Evolutionary conservation across 305 asterid species (phyloP).

Genomic region (Fraxinus greggii): DNA sequence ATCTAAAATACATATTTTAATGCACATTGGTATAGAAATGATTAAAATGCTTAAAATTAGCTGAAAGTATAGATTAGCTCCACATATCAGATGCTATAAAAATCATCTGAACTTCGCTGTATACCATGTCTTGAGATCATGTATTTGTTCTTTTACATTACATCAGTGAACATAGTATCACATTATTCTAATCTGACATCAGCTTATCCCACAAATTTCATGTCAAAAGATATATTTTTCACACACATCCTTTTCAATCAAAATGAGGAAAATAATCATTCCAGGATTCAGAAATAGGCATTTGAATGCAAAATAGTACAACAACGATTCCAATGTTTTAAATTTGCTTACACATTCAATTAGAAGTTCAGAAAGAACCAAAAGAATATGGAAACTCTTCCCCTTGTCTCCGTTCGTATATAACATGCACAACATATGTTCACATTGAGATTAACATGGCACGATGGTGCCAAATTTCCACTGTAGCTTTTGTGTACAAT

Average conservation of each 20-base stretch:
- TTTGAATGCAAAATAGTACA: not conserved
- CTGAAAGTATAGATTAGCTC: not conserved
- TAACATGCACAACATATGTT: not conserved
- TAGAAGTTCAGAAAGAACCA: not conserved
- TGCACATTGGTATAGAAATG: not conserved
- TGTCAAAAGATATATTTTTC: not conserved
- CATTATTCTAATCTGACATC: not conserved
- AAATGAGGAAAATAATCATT: not conserved
- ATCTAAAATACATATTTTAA: not conserved
- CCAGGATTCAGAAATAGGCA: not conserved
- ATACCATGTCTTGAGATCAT: not conserved
- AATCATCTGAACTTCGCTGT: not conserved
- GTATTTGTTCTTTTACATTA: not conserved
- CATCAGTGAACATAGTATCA: not conserved
- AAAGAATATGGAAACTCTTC: not conserved
- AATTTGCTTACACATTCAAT: not conserved
- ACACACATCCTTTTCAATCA: not conserved
- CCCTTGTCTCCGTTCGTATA: not conserved
- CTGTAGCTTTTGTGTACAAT: not conserved
- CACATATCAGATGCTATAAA: not conserved
- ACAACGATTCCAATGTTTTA: not conserved
- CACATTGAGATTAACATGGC: not conserved
- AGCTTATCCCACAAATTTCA: not conserved
- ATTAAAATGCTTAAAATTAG: not conserved
- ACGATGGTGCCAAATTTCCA: not conserved